Base-by-base conservation (phyloP, 2,329 filamentous ascomycete species). In the Mycosphaerella arachidis region DNA sequence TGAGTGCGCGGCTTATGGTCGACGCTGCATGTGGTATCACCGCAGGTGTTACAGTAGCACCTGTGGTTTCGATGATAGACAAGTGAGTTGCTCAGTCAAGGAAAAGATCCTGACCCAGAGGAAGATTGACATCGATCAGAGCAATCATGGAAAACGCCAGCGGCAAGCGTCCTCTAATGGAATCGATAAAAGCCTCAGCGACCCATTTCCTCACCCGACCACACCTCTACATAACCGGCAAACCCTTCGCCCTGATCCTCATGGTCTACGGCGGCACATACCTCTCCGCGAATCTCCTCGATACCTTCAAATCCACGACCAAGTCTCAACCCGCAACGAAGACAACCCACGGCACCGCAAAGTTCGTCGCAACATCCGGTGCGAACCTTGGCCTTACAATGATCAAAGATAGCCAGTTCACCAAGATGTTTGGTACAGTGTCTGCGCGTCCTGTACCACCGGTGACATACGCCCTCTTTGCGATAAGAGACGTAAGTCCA, bases 331-430 rank as follows among this genome's bases (percentile, higher is more conserved):
- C 86, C 35, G 83, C 89, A 6, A 78, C 80, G 6, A 75, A 79
- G 66, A 86, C 91, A 31, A 92, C 90, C 0, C 81, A 89, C 8
- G 92, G 92, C 58, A 83, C 86, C 0, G 76, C 84, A 62, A 97
- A 97, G 73, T 97, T 97, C 77, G 78, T 86, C 68, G 86, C 89
- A 54, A 93, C 91, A 1, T 89, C 86, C 16, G 77, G 84, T n/a
- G 86, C 92, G 57, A 97, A 97, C 77, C 87, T 96, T 75, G 84
- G 86, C 7, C 81, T 96, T 37, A 91, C 91, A 75, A 85, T 96
- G 51, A 91, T 94, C 82, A 97, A 96, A 75, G 92, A 96, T 77
- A 87, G 87, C 68, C 85, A 88, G 62, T 96, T 93, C 74, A 91
- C 91, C 1, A 84, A 86, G 70, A 83, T 96, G 70, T 96, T 95